Conservation (phyloP, 2,329 filamentous ascomycete genomes). For the Pseudogymnoascus sp. region DNA sequence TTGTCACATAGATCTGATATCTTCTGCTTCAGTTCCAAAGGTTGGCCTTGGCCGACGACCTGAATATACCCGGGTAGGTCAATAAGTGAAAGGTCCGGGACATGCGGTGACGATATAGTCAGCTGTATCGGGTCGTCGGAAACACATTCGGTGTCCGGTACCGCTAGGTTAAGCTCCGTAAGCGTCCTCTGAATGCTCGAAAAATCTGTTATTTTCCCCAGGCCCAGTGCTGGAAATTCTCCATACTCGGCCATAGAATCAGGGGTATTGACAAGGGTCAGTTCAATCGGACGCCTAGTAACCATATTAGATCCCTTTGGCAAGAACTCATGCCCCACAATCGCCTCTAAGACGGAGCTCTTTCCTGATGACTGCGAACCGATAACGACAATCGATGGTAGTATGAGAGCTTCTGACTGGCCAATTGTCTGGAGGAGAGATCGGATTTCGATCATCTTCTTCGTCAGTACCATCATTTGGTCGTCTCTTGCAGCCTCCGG, state of each 20-base stretch:
- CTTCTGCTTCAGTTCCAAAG: constrained; percentile 84
- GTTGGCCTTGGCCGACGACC: constrained; percentile 84
- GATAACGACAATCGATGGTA: constrained; percentile 98
- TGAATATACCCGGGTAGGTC: constrained; percentile 97
- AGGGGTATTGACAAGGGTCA: constrained; percentile 92
- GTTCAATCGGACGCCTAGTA: constrained; percentile 86
- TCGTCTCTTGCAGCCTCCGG: constrained; percentile 75
- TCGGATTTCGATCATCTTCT: constrained; percentile 99
- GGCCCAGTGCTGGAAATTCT: constrained; percentile 85
- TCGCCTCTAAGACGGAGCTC: constrained; percentile 91
- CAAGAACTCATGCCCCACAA: constrained; percentile 94
- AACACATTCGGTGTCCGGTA: constrained; percentile 84
- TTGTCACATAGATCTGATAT: constrained; percentile 96
- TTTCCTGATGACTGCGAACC: constrained; percentile 97
- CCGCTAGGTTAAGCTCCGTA: constrained; percentile 89
- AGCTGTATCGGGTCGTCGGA: constrained; percentile 95
- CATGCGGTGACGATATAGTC: constrained; percentile 88
- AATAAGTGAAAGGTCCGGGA: constrained; percentile 90
- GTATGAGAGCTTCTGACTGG: constrained; percentile 76
- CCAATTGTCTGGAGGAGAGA: constrained; percentile 85
- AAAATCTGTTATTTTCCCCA: constrained; percentile 89
- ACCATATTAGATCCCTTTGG: constrained; percentile 99
- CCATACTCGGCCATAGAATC: constrained; percentile 82
- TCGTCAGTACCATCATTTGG: constrained; percentile 98
- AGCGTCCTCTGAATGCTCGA: constrained; percentile 84